Conservation (phyloP, 1,284 basidiomycete genomes). For the Rhodotorula sp. region DNA sequence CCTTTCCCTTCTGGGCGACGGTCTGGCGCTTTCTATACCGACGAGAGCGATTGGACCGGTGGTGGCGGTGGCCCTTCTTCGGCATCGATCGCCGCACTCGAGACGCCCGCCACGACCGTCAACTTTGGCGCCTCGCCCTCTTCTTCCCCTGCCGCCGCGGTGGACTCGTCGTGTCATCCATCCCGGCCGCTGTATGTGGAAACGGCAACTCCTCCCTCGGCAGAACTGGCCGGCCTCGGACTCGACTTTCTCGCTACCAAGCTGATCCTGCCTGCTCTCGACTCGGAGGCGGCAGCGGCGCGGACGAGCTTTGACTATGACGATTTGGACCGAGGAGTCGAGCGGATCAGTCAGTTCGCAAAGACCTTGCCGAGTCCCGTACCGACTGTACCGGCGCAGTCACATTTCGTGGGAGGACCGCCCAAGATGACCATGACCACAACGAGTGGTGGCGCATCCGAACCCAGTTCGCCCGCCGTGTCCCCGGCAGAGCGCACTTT, state of each 20-base stretch:
- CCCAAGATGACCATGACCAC: background rate
- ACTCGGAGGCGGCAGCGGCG: too few relatives aligned
- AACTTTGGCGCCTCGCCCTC: background rate
- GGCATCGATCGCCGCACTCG: background rate
- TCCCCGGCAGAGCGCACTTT: background rate
- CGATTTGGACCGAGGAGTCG: constrained; percentile 20
- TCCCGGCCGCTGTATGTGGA: constrained; percentile 1
- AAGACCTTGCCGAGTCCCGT: constrained; percentile 25
- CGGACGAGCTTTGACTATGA: constrained; percentile 4
- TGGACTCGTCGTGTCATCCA: background rate
- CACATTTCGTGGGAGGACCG: background rate
- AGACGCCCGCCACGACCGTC: constrained; percentile 7
- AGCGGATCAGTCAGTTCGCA: constrained; percentile 19
- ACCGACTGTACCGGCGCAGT: background rate
- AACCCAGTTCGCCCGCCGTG: background rate
- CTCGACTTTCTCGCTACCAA: constrained; percentile 8
- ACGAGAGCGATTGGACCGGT: background rate
- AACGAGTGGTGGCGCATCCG: background rate
- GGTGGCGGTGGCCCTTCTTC: background rate
- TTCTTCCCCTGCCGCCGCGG: background rate
- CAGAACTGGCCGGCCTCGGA: constrained; percentile 5
- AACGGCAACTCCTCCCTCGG: background rate
- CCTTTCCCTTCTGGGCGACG: background rate
- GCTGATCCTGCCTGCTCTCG: background rate
- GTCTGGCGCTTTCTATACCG: background rate